Evolutionary conservation across 352 stramenopile species (phyloP), one percentile per base, ranked within the genome.

Genomic region (Heterotrichella gracilis): DNA sequence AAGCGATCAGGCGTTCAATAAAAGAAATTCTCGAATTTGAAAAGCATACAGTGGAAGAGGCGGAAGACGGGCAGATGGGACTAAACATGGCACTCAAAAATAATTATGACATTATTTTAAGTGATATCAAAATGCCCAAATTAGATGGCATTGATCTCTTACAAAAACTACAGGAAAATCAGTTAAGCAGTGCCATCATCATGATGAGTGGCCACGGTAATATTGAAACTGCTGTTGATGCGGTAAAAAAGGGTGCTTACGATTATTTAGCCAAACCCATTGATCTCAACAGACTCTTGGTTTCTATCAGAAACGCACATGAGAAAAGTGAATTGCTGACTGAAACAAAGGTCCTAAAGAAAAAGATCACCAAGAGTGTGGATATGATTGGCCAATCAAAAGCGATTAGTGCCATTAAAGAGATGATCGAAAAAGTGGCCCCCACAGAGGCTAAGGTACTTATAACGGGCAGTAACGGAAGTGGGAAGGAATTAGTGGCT

Each of bases 51-150:
- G 32, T 53, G n/a, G 32, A 53, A 53, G 32, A 53, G n/a, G 32
- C 32, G 9, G 32, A 53, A 53, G 32, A 53, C 32, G 32, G 32
- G 32, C 32, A 53, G n/a, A 53, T 53, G 32, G 32, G 9, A 9
- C 32, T 53, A n/a, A 53, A 53, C 32, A 53, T 53, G 32, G 32
- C 32, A 53, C n/a, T 53, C 9, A 53, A 53, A 53, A 53, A 53
- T 53, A 53, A 53, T 53, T 53, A 53, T 53, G 32, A 53, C n/a
- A n/a, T 53, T 53, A 53, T 53, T 53, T 53, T 53, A 53, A 53
- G 32, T n/a, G 32, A 53, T 53, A 53, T 66, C 23, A 66, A 66
- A 66, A 66, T 66, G 41, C 41, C 41, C 1, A 9, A 9, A 2
- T 1, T 66, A 1, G 41, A 66, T 4, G 41, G 41, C 41, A 9